phyloP scores from a whole-genome alignment of 2,329 filamentous ascomycete genomes.

The Aspergillus pseudonomiae region DNA sequence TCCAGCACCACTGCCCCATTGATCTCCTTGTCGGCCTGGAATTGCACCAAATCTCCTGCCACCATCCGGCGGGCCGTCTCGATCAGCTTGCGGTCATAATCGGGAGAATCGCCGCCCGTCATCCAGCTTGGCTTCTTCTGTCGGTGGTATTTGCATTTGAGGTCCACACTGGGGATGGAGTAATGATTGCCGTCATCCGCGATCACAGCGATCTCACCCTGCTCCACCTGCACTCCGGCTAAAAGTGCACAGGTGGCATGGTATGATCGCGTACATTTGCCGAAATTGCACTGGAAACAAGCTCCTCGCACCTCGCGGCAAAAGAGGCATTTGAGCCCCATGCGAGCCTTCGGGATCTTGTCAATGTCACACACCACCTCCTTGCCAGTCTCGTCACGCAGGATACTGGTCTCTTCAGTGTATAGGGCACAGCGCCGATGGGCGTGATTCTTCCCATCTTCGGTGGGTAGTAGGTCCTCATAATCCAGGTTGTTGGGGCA shows the following conservation, averaged over 20 bases:
- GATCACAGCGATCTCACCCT: slow-evolving; percentile 81
- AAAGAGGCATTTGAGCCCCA: slow-evolving; percentile 92
- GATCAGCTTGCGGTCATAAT: slow-evolving; percentile 69
- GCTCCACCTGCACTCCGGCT: slow-evolving; percentile 88
- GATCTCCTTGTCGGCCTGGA: slow-evolving; percentile 83
- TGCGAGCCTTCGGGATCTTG: slow-evolving; percentile 81
- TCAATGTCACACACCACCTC: slow-evolving; percentile 78
- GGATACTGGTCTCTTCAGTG: slow-evolving; percentile 88
- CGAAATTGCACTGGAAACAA: slow-evolving; percentile 94
- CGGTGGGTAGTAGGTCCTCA: slow-evolving; percentile 81
- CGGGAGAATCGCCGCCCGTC: slow-evolving; percentile 65
- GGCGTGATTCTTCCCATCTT: slow-evolving; percentile 77
- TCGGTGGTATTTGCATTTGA: slow-evolving; percentile 92
- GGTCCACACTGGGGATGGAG: slow-evolving; percentile 86
- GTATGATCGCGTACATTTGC: slow-evolving; percentile 91
- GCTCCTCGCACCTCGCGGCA: slow-evolving; percentile 94
- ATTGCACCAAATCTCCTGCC: slow-evolving; percentile 77
- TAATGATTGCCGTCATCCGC: slow-evolving; percentile 91
- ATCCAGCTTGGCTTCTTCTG: slow-evolving; percentile 80
- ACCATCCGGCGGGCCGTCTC: slow-evolving; percentile 70
- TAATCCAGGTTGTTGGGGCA: slow-evolving; percentile 88
- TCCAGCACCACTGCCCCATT: slow-evolving; percentile 88
- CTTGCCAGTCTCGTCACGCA: slow-evolving; percentile 65
- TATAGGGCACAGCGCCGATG: slow-evolving; percentile 89
- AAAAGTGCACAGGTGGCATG: slow-evolving; percentile 93